Base-by-base conservation (phyloP, 2,329 filamentous ascomycete species). In the Penicillium sp. region DNA sequence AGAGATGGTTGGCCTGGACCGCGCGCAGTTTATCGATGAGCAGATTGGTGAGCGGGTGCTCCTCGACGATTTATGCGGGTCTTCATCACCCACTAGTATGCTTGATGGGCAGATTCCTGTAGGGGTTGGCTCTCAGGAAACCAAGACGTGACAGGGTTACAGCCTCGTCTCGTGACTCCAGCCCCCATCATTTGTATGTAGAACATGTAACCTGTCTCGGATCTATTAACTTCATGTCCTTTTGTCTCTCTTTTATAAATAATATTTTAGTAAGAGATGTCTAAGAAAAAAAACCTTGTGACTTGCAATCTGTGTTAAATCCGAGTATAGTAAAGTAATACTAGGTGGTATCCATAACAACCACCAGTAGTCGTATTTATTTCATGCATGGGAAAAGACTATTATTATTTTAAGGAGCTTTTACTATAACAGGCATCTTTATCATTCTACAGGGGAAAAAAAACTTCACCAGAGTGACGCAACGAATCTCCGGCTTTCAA, bases 1-100 rank as follows among this genome's bases (percentile, higher is more conserved):
- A 4, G 82, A 84, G 70, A 81, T 82, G 72, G 75, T 80, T 51
- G 82, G 83, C 19, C 67, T 84, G 29, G 82, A 84, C 62, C 62
- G 78, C 6, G 78, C 83, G 39, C 80, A 84, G 65, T 84, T 85
- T 70, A 75, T 80, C 41, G 81, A 84, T 46, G 82, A 84, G 72
- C 78, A 82, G 70, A 83, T 85, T 66, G 80, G 80, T 15, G 80
- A 82, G 57, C 81, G 79, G 75, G 76, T 68, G 33, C 69, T 79
- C 48, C 57, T 70, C 23, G 67, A 73, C 36, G 54, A 62, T 49
- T 43, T 58, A 6, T 47, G 50, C 29, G 55, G 46, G 55, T 53
- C 60, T 45, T 57, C 56, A 13, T 55, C 60, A 36, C 47, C 53
- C 19, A 19, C 9, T n/a, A 62, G 61, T 36, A 38, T 63, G n/a